Evolutionary conservation across 805 yeast genomes (phyloP).

Genomic region (Candida loeiensis): DNA sequence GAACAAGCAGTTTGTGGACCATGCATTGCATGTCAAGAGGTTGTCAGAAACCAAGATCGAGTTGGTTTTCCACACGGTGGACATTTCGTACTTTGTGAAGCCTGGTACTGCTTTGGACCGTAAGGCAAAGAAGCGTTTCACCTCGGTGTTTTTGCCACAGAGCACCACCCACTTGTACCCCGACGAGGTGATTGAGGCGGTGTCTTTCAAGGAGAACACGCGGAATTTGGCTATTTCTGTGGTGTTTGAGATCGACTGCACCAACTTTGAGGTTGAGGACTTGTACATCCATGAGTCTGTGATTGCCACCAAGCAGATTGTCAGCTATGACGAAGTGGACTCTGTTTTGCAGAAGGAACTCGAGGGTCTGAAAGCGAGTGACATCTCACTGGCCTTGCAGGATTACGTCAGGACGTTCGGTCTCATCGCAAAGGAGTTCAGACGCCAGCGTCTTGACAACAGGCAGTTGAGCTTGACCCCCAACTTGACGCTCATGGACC

Average conservation of each 20-base stretch:
- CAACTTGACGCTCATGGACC: slow-evolving; percentile 65
- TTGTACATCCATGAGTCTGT: slow-evolving; percentile 74
- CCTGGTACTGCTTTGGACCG: slow-evolving; percentile 79
- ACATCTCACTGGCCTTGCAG: slow-evolving; percentile 52
- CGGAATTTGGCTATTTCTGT: slow-evolving; percentile 70
- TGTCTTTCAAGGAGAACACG: slow-evolving; percentile 60
- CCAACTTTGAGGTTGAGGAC: slow-evolving; percentile 66
- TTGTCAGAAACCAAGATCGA: slow-evolving; percentile 60
- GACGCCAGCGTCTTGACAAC: slow-evolving; percentile 61
- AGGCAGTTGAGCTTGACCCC: slow-evolving; percentile 45
- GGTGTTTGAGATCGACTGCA: slow-evolving; percentile 72
- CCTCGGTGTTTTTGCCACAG: slow-evolving; percentile 86
- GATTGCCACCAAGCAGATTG: slow-evolving; percentile 58
- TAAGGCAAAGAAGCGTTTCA: slow-evolving; percentile 85
- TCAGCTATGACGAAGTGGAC: slow-evolving; percentile 56
- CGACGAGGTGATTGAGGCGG: slow-evolving; percentile 51
- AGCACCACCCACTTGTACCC: slow-evolving; percentile 68
- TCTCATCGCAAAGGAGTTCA: slow-evolving; percentile 64
- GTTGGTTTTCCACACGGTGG: slow-evolving; percentile 83
- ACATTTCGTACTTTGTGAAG: slow-evolving; percentile 67
- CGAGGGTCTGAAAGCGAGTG: slow-evolving; percentile 20
- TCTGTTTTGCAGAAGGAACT: slow-evolving; percentile 31
- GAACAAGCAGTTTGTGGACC: slow-evolving; percentile 59
- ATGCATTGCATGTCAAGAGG: slow-evolving; percentile 76
- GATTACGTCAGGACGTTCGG: slow-evolving; percentile 64